phyloP scores from a whole-genome alignment of 2,329 filamentous ascomycete species.

The Ascochyta rabiei region DNA sequence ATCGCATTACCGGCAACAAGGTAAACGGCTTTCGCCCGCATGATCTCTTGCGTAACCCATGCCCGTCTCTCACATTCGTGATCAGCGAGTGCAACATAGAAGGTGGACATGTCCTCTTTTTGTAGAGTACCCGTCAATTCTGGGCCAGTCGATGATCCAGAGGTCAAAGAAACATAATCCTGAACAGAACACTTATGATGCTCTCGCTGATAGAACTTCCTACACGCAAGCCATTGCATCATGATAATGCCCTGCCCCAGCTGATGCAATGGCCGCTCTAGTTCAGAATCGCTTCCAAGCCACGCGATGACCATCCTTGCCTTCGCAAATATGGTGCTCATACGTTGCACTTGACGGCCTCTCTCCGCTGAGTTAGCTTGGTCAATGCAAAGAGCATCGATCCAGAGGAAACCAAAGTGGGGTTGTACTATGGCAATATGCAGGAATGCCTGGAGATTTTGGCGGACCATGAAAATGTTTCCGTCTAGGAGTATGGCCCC shows the following conservation, averaged over 20 bases:
- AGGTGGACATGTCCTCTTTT: not conserved
- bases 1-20: not conserved
- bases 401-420: not conserved
- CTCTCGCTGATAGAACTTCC: not conserved
- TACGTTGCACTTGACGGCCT: conserved; percentile 6
- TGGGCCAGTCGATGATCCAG: not conserved
- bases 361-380: not conserved
- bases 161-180: not conserved
- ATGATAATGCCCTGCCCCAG: not conserved
- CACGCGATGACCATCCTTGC: not conserved
- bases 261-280: not conserved
- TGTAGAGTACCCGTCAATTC: not conserved
- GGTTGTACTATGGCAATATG: not conserved
- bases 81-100: not conserved
- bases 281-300: not conserved
- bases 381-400: conserved; percentile 4
- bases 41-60: not conserved
- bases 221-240: not conserved
- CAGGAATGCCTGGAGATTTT: not conserved
- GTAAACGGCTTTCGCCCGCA: not conserved
- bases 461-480: not conserved
- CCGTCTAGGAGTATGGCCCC: not conserved
- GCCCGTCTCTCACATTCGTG: not conserved
- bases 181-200: not conserved
- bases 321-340: not conserved